A percentile compares a stretch with the other conserved stretches of the same genome.
Conservation (phyloP, 441 rosid genomes). For the Sinapis alba region DNA sequence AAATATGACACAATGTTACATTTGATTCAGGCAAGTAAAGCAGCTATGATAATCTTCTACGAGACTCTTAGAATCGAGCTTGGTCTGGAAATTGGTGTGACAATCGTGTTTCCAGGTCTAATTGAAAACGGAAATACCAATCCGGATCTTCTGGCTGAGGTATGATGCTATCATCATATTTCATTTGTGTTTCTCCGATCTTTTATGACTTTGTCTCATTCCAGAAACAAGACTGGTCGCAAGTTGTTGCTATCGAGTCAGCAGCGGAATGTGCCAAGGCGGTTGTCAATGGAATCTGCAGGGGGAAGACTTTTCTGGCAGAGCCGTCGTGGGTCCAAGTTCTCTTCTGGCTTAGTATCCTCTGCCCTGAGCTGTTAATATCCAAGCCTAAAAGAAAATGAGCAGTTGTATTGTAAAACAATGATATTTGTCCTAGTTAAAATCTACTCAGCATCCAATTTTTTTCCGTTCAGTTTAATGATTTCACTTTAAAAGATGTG, state of each 20-base stretch:
- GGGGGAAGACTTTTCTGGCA: conserved; percentile 23
- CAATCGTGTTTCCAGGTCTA: conserved; percentile 33
- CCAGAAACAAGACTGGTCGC: not conserved
- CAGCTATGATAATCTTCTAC: conserved; percentile 39
- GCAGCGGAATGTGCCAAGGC: conserved; percentile 17
- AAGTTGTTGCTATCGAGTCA: not conserved
- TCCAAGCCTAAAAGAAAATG: conserved; percentile 22
- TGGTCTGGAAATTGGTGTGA: conserved; percentile 28
- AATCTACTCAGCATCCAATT: not conserved
- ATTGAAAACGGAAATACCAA: conserved; percentile 25
- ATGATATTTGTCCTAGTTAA: not conserved
- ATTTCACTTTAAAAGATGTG: too few relatives aligned
- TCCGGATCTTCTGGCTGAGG: conserved; percentile 30
- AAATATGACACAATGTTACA: not conserved
- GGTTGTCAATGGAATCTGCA: conserved; percentile 21
- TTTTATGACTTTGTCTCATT: not conserved
- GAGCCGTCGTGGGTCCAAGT: conserved; percentile 33
- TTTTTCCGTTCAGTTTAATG: not conserved
- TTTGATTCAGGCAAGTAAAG: conserved; percentile 41
- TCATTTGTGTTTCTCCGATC: not conserved
- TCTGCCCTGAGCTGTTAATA: conserved; percentile 14
- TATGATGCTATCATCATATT: not conserved
- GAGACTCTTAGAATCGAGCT: conserved; percentile 35
- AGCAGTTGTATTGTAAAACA: not conserved
- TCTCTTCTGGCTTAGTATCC: conserved; percentile 29